Evolutionary conservation across 805 yeast species (phyloP), one percentile per base, ranked within the genome.

Genomic region (Wickerhamomyces mucosus): DNA sequence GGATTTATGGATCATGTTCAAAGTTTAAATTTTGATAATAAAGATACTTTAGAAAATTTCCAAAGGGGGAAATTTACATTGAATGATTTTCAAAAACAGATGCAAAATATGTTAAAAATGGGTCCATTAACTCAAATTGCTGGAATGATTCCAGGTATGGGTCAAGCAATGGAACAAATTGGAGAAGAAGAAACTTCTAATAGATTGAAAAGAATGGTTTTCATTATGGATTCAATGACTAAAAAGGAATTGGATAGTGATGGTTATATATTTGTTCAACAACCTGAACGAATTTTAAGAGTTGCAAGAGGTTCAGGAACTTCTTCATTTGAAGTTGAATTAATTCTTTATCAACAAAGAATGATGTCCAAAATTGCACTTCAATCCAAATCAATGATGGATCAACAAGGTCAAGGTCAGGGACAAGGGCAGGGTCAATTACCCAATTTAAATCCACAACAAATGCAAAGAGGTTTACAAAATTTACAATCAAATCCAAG

Each of bases 261-360:
- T 55, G 97, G 97, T 2, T 63, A 74, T 38, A 58, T 82, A 15
- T 85, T 89, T 55, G 66, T 71, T 23, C 75, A 77, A 32, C 76
- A 88, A 56, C 97, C 97, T 6, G 67, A 78, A 28, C 72, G 98
- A 55, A 74, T 89, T 31, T 72, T 86, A 5, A 69, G 98, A 46
- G 89, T 89, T 5, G 97, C 97, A 0, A 69, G 83, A 42, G 98
- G 98, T 7, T 78, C 95, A 3, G 98, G 97, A 15, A 84, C 96
- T 16, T 63, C 92, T 3, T 95, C 81, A 1, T 73, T 84, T 6
- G 97, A 89, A 43, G 95, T 89, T 18, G 96, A 89, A 55, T 84
- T 86, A 71, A 83, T 89, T 20, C 63, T 89, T 40, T 67, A 77
- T 61, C 97, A 92, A 59, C 95, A 83, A 55, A 74, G 81, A 55